Evolutionary conservation across 306 rosid species (phyloP), one percentile per base, ranked within the genome.

Genomic region (Acacia acuminata): DNA sequence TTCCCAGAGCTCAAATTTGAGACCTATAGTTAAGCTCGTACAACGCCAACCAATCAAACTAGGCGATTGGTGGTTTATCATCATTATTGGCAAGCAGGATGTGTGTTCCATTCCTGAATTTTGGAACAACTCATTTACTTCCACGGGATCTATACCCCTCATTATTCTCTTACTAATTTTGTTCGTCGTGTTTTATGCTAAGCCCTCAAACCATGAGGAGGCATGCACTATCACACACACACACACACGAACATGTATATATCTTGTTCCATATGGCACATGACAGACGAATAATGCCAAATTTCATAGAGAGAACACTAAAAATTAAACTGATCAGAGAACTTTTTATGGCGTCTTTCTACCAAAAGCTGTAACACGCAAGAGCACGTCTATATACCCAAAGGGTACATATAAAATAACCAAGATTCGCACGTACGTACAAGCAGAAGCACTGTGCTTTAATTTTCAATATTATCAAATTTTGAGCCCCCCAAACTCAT

Each of bases 11-110:
- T 32, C 34, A 32, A 32, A 32, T 2, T 32, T 3, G 3, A 32
- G 3, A 32, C 3, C 34, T 32, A 2, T 32, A 2, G 3, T 32
- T 3, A 32, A 32, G 2, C 3, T 32, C 2, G 3, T 32, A 32
- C 34, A 32, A 32, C 3, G 3, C 3, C 3, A 2, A 32, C 3
- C 0, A 32, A 0, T 3, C 2, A 2, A 3, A 3, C 34, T 32
- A 32, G 34, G 34, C 3, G 34, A 2, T 32, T 32, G 34, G 3
- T 32, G 34, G 34, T 32, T 32, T 27, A 27, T 27, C 0, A 27
- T 27, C 27, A 27, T 48, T 19, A 17, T 17, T 15, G 58, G 81
- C 78, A 67, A 24, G 60, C 30, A 48, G 69, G 36, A 20, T 13
- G 1, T 30, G 38, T 65, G 25, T 45, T 38, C 71, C 68, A 42